phyloP scores from a whole-genome alignment of 148 eudicot species.

The Vaccinium corymbosum region DNA sequence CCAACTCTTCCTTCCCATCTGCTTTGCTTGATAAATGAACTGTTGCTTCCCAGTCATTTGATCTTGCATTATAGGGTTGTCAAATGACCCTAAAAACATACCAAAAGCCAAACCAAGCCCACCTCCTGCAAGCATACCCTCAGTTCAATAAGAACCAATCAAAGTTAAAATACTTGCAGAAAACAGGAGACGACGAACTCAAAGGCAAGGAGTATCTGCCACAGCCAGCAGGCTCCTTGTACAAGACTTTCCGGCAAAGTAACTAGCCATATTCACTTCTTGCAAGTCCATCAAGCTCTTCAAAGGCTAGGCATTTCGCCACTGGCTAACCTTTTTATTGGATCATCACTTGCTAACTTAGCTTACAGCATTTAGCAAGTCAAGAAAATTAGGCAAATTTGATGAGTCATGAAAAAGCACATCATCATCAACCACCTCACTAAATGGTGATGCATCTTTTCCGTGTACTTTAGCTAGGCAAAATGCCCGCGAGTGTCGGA shows the following conservation, averaged over 20 bases:
- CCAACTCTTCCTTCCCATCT: constrained; percentile 94
- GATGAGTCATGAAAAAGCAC: background rate
- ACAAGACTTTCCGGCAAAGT: background rate
- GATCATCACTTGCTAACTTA: background rate
- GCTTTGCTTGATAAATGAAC: constrained; percentile 62
- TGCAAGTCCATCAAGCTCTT: background rate
- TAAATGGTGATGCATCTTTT: background rate
- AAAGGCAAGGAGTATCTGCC: background rate
- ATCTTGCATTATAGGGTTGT: constrained; percentile 68
- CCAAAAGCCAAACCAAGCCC: constrained; percentile 89
- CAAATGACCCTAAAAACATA: constrained; percentile 80
- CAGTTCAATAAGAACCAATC: background rate
- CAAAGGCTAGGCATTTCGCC: background rate
- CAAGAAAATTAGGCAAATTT: background rate
- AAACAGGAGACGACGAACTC: background rate
- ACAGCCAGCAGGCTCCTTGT: background rate
- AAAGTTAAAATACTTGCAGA: background rate
- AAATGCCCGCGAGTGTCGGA: background rate
- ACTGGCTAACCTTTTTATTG: background rate
- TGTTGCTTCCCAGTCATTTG: constrained; percentile 75
- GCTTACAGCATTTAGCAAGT: background rate
- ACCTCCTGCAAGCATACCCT: constrained; percentile 54
- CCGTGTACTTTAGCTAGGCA: background rate
- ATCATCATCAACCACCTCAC: background rate
- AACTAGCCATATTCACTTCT: background rate